Percentiles rank a stretch among this genome's conserved stretches.
These are phyloP conservation scores for Solanum stenotomum DNA, from an alignment of 257 asterid species.

Conservation along the genomic window DNA sequence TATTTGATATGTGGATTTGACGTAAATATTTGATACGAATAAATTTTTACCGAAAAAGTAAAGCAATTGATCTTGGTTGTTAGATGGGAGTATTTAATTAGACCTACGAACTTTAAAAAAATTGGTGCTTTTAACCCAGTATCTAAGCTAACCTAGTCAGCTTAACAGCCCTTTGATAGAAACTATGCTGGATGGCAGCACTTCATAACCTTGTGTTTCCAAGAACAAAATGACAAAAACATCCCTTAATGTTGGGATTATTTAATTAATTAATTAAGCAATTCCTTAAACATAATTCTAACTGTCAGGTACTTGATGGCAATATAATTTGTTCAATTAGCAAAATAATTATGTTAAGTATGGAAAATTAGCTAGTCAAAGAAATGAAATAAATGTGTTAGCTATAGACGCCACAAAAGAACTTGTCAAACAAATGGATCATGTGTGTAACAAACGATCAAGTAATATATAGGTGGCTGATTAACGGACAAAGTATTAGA, in stretches of 20 bases:
- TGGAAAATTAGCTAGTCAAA: neutral
- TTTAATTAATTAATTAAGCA: neutral
- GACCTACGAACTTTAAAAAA: neutral
- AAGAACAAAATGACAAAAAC: neutral
- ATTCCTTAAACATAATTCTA: neutral
- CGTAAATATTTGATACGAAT: neutral
- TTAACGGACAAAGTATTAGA: neutral
- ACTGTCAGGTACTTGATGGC: neutral
- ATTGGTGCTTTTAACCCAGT: neutral
- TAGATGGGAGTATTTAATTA: neutral
- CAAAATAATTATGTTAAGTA: neutral
- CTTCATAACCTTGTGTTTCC: neutral
- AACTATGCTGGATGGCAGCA: neutral
- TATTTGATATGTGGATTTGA: accelerated
- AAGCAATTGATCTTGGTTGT: neutral
- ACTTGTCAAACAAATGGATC: neutral
- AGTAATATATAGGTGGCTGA: neutral
- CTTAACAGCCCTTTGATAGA: neutral
- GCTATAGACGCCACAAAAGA: neutral
- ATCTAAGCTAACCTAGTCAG: neutral
- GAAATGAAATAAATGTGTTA: neutral
- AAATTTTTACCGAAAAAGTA: neutral
- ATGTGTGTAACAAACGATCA: neutral
- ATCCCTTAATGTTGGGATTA: neutral
- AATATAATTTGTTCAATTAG: neutral